Percentiles rank a stretch among this genome's conserved stretches.
phyloP scores from a whole-genome alignment of 1,284 basidiomycete genomes.

The Pulchroboletus neoregius region DNA sequence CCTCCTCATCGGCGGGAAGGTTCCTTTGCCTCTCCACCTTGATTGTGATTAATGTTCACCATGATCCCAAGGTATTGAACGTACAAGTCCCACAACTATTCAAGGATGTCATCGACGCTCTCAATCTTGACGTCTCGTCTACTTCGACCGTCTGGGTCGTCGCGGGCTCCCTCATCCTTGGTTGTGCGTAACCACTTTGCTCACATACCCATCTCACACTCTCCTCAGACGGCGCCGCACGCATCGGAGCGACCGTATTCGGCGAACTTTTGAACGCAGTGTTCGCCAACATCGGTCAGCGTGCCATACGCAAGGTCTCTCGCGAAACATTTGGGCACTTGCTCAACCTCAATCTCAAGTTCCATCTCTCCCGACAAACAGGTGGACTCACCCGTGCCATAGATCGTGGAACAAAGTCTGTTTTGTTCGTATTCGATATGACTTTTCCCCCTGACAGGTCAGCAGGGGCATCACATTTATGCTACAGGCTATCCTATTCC shows the following conservation, averaged over 20 bases:
- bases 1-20: conserved; percentile 85
- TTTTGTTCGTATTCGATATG: neutral
- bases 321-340: conserved; percentile 92
- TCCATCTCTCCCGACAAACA: conserved; percentile 92
- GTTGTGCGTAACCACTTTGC: conserved; percentile 60
- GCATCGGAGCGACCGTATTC: conserved; percentile 87
- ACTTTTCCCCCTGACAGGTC: conserved; percentile 1
- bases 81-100: conserved; percentile 98
- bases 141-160: conserved; percentile 87
- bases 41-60: conserved; percentile 2
- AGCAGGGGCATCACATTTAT: conserved; percentile 93
- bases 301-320: conserved; percentile 91
- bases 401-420: conserved; percentile 92
- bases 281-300: conserved; percentile 94
- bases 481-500: conserved; percentile 89
- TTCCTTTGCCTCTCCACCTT: conserved; percentile 33
- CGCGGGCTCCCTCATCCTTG: conserved; percentile 84
- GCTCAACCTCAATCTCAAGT: conserved; percentile 86
- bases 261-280: conserved; percentile 93
- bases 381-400: conserved; percentile 96
- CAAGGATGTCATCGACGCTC: conserved; percentile 85
- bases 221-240: conserved; percentile 78
- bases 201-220: conserved; percentile 8
- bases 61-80: conserved; percentile 66
- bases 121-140: conserved; percentile 82